Evolutionary conservation across 2,329 filamentous ascomycete genomes (phyloP).

Genomic region (Aspergillus phoenicis): DNA sequence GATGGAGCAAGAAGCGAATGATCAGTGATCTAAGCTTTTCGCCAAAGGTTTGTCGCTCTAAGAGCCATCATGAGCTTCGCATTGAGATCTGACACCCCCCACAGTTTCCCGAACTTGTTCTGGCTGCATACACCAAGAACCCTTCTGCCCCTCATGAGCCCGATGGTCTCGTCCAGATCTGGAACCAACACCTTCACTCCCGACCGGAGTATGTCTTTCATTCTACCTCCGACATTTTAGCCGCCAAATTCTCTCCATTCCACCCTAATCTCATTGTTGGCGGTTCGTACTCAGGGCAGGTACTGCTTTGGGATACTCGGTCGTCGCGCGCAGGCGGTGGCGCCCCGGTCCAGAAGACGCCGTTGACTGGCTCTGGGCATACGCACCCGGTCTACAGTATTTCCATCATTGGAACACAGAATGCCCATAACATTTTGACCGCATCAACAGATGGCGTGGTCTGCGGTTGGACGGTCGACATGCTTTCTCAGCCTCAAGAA

Average conservation of each 20-base stretch:
- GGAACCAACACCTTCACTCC: conserved; percentile 94
- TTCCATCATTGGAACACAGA: conserved; percentile 95
- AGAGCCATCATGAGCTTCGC: neutral
- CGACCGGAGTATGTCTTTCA: conserved; percentile 96
- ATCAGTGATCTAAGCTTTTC: conserved; percentile 95
- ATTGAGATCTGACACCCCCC: neutral
- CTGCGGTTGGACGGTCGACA: conserved; percentile 96
- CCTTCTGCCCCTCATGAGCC: conserved; percentile 91
- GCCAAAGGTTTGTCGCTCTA: conserved; percentile 64
- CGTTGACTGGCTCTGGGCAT: conserved; percentile 89
- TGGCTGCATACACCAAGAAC: conserved; percentile 97
- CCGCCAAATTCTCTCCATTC: conserved; percentile 97
- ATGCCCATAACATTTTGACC: conserved; percentile 97
- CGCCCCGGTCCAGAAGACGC: conserved; percentile 89
- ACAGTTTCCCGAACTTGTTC: conserved; percentile 81
- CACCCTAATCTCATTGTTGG: conserved; percentile 95
- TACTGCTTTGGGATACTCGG: conserved; percentile 94
- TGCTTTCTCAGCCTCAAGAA: conserved; percentile 95
- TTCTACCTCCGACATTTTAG: conserved; percentile 90
- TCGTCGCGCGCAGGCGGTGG: conserved; percentile 70
- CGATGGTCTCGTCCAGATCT: conserved; percentile 90
- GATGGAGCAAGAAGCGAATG: conserved; percentile 97
- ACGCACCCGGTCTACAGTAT: conserved; percentile 96
- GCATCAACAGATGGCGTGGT: conserved; percentile 96
- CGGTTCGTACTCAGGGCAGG: conserved; percentile 94